Evolutionary conservation across 495 filamentous ascomycete genomes (phyloP).

Genomic region (Astrothelium subdiscretum): DNA sequence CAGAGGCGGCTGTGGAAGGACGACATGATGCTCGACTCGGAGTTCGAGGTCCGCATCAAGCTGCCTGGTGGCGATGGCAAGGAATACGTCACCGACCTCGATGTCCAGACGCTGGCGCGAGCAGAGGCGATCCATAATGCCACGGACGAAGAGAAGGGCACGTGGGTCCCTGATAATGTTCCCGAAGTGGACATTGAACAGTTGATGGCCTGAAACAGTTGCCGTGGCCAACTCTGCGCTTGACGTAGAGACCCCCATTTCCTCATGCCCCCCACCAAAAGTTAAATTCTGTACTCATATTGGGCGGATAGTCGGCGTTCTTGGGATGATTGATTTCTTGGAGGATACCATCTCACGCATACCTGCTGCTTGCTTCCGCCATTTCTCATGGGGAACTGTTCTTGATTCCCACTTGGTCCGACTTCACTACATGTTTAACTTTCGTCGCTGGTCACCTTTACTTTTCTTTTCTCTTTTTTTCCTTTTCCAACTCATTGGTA

Average conservation of each 20-base stretch:
- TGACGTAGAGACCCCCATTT: background rate
- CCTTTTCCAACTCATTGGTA: background rate
- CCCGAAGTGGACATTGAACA: slow-evolving; percentile 18
- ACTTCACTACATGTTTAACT: background rate
- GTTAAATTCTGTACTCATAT: background rate
- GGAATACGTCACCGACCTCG: slow-evolving; percentile 83
- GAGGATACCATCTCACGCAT: background rate
- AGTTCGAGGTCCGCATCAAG: slow-evolving; percentile 83
- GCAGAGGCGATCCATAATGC: slow-evolving; percentile 68
- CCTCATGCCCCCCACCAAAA: background rate
- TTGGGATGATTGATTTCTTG: background rate
- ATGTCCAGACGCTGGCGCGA: slow-evolving; percentile 78
- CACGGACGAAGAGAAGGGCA: slow-evolving; percentile 72
- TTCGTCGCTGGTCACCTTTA: background rate
- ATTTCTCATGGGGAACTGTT: background rate
- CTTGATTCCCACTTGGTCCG: background rate
- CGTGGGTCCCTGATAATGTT: slow-evolving; percentile 48
- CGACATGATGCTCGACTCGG: slow-evolving; percentile 96
- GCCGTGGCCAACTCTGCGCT: background rate
- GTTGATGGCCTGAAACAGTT: slow-evolving; percentile 16
- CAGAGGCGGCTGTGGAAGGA: slow-evolving; percentile 84
- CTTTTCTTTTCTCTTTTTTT: background rate
- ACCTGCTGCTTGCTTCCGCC: background rate
- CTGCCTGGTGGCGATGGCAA: slow-evolving; percentile 50
- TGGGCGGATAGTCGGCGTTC: background rate